Evolutionary conservation across 73 alveolate species (phyloP).

Genomic region (Paramecium sonneborni): DNA sequence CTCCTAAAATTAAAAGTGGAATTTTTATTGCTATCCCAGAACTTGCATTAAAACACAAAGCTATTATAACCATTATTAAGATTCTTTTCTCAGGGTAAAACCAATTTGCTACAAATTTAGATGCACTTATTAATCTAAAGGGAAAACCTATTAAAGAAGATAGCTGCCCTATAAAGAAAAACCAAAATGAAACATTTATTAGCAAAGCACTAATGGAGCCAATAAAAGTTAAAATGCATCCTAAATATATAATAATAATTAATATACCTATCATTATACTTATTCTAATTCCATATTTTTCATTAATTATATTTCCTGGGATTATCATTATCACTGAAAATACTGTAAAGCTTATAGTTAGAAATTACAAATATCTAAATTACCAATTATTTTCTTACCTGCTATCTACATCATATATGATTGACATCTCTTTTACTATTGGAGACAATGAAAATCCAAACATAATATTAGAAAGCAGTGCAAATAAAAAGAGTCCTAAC

Average conservation of each 20-base stretch:
- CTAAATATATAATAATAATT: neutral
- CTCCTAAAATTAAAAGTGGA: neutral
- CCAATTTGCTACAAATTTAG: conserved; percentile 58
- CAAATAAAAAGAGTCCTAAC: neutral
- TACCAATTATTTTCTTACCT: neutral
- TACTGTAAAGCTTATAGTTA: conserved; percentile 37
- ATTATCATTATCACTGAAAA: conserved; percentile 53
- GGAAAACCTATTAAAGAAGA: conserved; percentile 34
- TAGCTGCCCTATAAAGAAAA: conserved; percentile 24
- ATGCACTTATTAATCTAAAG: conserved; percentile 27
- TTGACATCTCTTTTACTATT: conserved; percentile 9
- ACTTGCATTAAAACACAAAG: conserved; percentile 43
- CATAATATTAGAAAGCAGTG: neutral
- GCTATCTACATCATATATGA: neutral
- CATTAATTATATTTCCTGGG: conserved; percentile 48
- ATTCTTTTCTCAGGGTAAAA: conserved; percentile 48
- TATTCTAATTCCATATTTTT: conserved; percentile 31
- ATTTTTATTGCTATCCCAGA: conserved; percentile 49
- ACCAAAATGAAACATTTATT: conserved; percentile 51
- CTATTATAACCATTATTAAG: conserved; percentile 37
- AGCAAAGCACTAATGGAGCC: conserved; percentile 8
- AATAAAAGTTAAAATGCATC: conserved; percentile 1
- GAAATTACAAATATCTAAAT: neutral
- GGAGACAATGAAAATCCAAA: neutral
- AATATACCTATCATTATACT: conserved; percentile 43